Conservation (phyloP, 495 filamentous ascomycete genomes). For the Sporormia fimetaria region DNA sequence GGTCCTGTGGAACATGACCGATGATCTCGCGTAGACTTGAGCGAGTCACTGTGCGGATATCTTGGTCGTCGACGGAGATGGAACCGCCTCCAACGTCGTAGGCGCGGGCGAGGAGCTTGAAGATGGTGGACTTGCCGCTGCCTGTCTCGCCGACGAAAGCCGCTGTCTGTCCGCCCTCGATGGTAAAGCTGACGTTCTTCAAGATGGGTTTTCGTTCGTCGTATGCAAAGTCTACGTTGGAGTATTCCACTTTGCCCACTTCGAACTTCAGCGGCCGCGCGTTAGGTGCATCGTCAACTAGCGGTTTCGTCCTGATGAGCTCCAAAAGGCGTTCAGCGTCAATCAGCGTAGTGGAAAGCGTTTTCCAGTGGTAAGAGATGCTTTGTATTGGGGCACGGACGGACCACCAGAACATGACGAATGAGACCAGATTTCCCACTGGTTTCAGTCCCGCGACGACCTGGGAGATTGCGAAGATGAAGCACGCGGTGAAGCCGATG, state of each 20-base stretch:
- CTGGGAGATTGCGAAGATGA: constrained; percentile 59
- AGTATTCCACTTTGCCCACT: constrained; percentile 15
- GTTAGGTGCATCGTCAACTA: constrained; percentile 9
- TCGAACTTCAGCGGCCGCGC: constrained; percentile 4
- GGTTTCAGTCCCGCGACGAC: constrained; percentile 44
- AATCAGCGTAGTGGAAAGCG: constrained; percentile 51
- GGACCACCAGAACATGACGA: constrained; percentile 57
- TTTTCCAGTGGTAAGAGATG: constrained; percentile 47
- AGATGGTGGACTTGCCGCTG: constrained; percentile 27
- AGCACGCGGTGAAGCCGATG: constrained; percentile 49
- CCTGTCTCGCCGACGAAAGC: constrained; percentile 26
- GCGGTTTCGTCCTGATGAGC: constrained; percentile 52
- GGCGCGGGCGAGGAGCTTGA: constrained; percentile 25
- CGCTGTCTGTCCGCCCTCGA: constrained; percentile 10
- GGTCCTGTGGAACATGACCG: constrained; percentile 24
- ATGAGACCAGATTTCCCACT: constrained; percentile 59
- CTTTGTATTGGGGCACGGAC: constrained; percentile 47
- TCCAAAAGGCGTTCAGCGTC: constrained; percentile 64
- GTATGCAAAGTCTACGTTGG: constrained; percentile 23
- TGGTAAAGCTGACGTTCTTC: constrained; percentile 9
- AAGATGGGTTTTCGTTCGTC: constrained; percentile 14
- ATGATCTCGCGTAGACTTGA: constrained; percentile 11
- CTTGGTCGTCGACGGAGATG: constrained; percentile 18
- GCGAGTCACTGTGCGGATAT: constrained; percentile 12
- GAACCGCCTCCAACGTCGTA: constrained; percentile 23